A percentile compares a stretch with the other conserved stretches of the same genome.
These are phyloP conservation scores for Penicillium flavigenum DNA, from an alignment of 495 filamentous ascomycete species.

Conservation along the genomic window DNA sequence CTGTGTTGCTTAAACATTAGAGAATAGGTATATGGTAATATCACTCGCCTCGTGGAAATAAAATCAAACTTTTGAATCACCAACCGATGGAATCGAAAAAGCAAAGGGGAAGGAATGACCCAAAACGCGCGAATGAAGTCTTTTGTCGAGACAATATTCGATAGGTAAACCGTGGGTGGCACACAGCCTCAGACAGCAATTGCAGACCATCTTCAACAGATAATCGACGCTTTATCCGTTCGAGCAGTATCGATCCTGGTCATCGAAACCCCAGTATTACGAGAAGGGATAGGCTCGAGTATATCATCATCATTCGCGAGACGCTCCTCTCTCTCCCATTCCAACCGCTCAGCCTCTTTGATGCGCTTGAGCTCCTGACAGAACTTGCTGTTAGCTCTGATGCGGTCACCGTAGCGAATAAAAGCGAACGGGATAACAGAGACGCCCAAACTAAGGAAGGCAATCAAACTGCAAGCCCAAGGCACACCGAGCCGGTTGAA, in stretches of 20 bases:
- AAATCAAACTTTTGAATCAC: conserved; percentile 14
- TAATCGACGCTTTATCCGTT: conserved; percentile 29
- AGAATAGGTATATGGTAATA: conserved; percentile 8
- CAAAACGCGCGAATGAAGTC: background rate
- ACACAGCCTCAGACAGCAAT: background rate
- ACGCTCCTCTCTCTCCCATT: conserved; percentile 22
- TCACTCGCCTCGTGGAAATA: conserved; percentile 7
- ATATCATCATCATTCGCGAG: conserved; percentile 11
- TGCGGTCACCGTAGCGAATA: conserved; percentile 37
- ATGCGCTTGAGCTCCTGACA: conserved; percentile 41
- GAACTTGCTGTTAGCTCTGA: conserved; percentile 39
- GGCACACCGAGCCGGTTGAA: conserved; percentile 41
- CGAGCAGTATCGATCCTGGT: conserved; percentile 27
- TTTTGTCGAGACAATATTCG: background rate
- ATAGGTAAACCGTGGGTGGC: background rate
- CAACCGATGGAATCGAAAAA: background rate
- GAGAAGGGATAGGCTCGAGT: conserved; percentile 18
- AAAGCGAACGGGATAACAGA: conserved; percentile 39
- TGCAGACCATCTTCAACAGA: conserved; percentile 10
- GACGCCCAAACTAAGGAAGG: conserved; percentile 38
- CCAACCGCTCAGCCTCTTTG: conserved; percentile 27
- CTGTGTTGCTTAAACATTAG: conserved; percentile 13
- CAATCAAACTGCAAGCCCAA: conserved; percentile 46
- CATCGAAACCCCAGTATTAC: conserved; percentile 15
- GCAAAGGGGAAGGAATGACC: background rate